Evolutionary conservation across 2,329 filamentous ascomycete species (phyloP).

Genomic region (Epichloe aotearoae): DNA sequence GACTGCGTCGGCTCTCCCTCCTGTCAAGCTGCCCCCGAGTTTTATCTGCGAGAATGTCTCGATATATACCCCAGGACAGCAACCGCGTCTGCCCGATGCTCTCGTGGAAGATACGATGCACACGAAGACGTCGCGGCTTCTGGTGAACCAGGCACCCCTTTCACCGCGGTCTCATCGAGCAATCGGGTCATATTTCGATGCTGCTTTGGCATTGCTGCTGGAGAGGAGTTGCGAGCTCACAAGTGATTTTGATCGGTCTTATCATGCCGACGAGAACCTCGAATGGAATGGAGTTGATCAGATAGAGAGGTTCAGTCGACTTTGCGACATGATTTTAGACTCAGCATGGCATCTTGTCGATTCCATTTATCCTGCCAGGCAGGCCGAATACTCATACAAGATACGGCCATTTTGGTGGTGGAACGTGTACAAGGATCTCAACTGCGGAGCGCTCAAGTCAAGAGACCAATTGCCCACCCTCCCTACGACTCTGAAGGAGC

Average conservation of each 20-base stretch:
- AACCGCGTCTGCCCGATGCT: slow-evolving; percentile 18
- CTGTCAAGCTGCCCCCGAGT: slow-evolving; percentile 40
- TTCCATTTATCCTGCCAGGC: slow-evolving; percentile 20
- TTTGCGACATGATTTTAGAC: slow-evolving; percentile 24
- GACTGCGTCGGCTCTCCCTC: slow-evolving; percentile 30
- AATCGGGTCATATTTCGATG: slow-evolving; percentile 20
- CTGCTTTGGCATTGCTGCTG: slow-evolving; percentile 13
- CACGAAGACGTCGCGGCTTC: slow-evolving; percentile 19
- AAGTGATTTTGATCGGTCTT: slow-evolving; percentile 6
- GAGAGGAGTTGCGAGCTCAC: slow-evolving; percentile 9
- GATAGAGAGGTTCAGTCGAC: slow-evolving; percentile 11
- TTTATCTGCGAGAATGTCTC: slow-evolving; percentile 41
- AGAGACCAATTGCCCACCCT: slow-evolving; percentile 17
- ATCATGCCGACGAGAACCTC: slow-evolving; percentile 1
- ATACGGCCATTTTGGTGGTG: slow-evolving; percentile 28
- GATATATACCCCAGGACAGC: slow-evolving; percentile 12
- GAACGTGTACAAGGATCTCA: slow-evolving; percentile 23
- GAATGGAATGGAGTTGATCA: slow-evolving; percentile 6
- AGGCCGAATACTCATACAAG: slow-evolving; percentile 21
- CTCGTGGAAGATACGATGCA: slow-evolving; percentile 19
- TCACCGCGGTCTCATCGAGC: slow-evolving; percentile 13
- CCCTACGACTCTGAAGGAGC: slow-evolving; percentile 14
- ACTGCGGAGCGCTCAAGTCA: slow-evolving; percentile 15
- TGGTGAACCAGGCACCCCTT: slow-evolving; percentile 11
- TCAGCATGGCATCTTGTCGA: slow-evolving; percentile 23